These are phyloP conservation scores for Microbotryomycetes sp. DNA, from an alignment of 1,284 basidiomycete genomes.

Conservation along the genomic window DNA sequence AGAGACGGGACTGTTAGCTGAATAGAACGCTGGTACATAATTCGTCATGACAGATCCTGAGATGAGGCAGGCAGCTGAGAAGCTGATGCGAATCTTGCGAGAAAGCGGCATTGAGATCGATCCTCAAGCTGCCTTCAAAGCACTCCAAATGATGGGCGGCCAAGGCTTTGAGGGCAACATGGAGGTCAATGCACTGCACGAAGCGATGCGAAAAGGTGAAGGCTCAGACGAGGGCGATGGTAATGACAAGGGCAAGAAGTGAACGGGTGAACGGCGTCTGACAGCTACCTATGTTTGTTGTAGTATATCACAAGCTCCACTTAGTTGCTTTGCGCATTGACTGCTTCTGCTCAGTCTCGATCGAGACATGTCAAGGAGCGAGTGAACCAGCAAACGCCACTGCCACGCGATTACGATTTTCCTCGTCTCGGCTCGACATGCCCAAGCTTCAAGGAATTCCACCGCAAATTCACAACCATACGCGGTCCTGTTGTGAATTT, in stretches of 20 bases:
- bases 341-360: not conserved
- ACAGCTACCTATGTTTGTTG: no score
- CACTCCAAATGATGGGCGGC: slow-evolving; percentile 29
- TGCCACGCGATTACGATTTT: no score
- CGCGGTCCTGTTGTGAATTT: no score
- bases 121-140: slow-evolving; percentile 28
- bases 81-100: slow-evolving; percentile 14
- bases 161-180: slow-evolving; percentile 13
- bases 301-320: no score
- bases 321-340: no score
- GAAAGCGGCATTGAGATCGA: slow-evolving; percentile 24
- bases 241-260: not conserved
- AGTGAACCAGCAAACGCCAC: no score
- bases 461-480: no score
- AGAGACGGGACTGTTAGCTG: not conserved
- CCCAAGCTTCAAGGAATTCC: no score
- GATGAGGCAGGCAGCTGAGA: slow-evolving; percentile 22
- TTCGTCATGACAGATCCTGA: slow-evolving; percentile 17
- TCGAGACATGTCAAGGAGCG: not conserved
- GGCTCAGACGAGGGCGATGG: not conserved
- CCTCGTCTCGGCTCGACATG: no score
- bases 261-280: no score
- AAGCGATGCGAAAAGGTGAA: not conserved
- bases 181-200: not conserved
- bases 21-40: not conserved